Evolutionary conservation across 164 flowering plant genomes (phyloP).

Genomic region (Protea cynaroides): DNA sequence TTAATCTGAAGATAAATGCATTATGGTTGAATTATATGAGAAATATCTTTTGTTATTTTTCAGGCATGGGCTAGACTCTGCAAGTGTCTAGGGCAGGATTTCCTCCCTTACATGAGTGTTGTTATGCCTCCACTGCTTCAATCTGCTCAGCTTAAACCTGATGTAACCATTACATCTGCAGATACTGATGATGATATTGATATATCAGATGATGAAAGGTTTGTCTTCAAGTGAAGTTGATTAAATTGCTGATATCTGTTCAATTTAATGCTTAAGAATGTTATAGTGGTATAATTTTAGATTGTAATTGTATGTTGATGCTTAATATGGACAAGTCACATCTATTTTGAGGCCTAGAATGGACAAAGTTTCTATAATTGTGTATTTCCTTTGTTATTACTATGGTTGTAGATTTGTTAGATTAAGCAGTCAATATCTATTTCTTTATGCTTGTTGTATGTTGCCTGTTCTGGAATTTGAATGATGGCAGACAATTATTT

Average conservation of each 20-base stretch:
- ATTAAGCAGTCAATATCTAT: too few relatives aligned
- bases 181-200: constrained; percentile 28
- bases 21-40: neutral
- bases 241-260: neutral
- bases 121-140: constrained; percentile 37
- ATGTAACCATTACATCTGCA: constrained; percentile 31
- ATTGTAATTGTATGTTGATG: too few relatives aligned
- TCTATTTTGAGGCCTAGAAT: too few relatives aligned
- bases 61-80: constrained; percentile 41
- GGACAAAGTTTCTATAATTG: too few relatives aligned
- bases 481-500: too few relatives aligned
- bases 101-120: constrained; percentile 33
- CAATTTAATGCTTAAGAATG: too few relatives aligned
- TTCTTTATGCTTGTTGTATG: too few relatives aligned
- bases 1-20: neutral
- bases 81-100: constrained; percentile 41
- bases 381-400: too few relatives aligned
- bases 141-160: constrained; percentile 33
- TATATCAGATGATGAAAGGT: constrained; percentile 30
- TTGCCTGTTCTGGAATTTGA: too few relatives aligned
- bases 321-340: too few relatives aligned
- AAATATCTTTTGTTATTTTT: neutral
- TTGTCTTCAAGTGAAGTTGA: neutral
- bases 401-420: too few relatives aligned
- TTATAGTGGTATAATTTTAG: too few relatives aligned